Percentiles rank a stretch among this genome's conserved stretches.
Conservation (phyloP, 2,329 filamentous ascomycete species). For the Fusarium chaquense region DNA sequence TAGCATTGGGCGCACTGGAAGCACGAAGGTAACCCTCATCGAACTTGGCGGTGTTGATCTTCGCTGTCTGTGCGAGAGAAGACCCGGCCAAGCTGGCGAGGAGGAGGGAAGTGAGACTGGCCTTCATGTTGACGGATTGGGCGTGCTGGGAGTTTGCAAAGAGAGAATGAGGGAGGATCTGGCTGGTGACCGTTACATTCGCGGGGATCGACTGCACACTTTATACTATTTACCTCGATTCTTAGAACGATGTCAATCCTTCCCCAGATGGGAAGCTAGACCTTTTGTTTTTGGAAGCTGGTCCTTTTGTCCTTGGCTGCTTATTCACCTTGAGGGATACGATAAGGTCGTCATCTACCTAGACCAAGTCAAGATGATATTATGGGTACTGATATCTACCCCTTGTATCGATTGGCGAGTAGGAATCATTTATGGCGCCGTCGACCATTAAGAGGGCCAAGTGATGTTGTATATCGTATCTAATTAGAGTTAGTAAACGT, state of each 20-base stretch:
- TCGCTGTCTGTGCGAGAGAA: constrained; percentile 8
- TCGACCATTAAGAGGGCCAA: not conserved
- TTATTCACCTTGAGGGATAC: not conserved
- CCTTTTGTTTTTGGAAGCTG: constrained; percentile 16
- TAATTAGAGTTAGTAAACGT: not conserved
- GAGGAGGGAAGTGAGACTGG: constrained; percentile 10
- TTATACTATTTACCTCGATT: not conserved
- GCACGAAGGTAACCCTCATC: constrained; percentile 19
- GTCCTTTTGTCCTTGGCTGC: constrained; percentile 18
- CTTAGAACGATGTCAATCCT: not conserved
- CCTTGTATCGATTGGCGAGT: not conserved
- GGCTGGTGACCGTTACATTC: accelerated
- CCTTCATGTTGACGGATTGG: constrained; percentile 5
- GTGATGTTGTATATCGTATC: not conserved
- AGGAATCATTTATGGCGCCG: not conserved
- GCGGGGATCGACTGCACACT: not conserved
- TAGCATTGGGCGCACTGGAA: constrained; percentile 4
- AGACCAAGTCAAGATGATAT: not conserved
- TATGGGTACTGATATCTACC: not conserved
- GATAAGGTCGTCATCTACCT: not conserved
- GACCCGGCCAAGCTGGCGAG: constrained; percentile 17
- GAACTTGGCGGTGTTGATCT: constrained; percentile 17
- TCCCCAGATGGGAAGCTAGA: constrained; percentile 12
- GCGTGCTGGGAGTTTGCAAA: not conserved
- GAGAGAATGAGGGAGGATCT: not conserved